phyloP scores from a whole-genome alignment of 1,139 yeast genomes.

The Candida neerlandica region DNA sequence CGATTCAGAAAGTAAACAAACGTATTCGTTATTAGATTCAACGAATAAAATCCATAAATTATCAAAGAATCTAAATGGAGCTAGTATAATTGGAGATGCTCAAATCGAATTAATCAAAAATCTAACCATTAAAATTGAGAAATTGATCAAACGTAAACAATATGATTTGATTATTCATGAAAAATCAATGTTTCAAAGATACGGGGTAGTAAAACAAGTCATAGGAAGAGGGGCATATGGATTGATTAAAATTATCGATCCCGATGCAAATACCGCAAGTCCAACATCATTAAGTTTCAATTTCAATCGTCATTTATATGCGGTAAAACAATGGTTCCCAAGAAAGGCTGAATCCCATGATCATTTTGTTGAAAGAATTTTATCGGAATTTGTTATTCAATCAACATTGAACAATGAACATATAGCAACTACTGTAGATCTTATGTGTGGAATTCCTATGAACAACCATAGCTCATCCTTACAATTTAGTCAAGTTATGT shows the following conservation, averaged over 20 bases:
- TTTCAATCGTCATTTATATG: slow-evolving; percentile 41
- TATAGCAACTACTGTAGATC: slow-evolving; percentile 66
- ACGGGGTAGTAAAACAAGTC: slow-evolving; percentile 79
- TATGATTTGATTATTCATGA: slow-evolving; percentile 20
- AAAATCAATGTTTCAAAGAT: slow-evolving; percentile 52
- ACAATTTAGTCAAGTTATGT: slow-evolving; percentile 78
- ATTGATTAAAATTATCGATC: slow-evolving; percentile 70
- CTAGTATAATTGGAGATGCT: slow-evolving; percentile 59
- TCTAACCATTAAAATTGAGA: slow-evolving; percentile 45
- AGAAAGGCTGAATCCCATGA: slow-evolving; percentile 55
- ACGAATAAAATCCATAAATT: slow-evolving; percentile 28
- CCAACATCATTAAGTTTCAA: background rate
- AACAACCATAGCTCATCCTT: slow-evolving; percentile 21
- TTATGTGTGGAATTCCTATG: slow-evolving; percentile 49
- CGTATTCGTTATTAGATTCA: slow-evolving; percentile 32
- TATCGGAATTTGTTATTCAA: slow-evolving; percentile 78
- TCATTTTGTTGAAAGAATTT: slow-evolving; percentile 66
- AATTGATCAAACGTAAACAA: slow-evolving; percentile 25
- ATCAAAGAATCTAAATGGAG: slow-evolving; percentile 23
- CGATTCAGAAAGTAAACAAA: slow-evolving; percentile 31
- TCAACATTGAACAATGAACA: slow-evolving; percentile 71
- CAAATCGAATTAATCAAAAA: slow-evolving; percentile 55
- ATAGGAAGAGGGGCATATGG: slow-evolving; percentile 90
- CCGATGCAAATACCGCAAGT: slow-evolving; percentile 32
- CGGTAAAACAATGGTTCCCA: slow-evolving; percentile 62